Conservation (phyloP, 2,329 filamentous ascomycete genomes). For the Trichoderma koningiopsis region DNA sequence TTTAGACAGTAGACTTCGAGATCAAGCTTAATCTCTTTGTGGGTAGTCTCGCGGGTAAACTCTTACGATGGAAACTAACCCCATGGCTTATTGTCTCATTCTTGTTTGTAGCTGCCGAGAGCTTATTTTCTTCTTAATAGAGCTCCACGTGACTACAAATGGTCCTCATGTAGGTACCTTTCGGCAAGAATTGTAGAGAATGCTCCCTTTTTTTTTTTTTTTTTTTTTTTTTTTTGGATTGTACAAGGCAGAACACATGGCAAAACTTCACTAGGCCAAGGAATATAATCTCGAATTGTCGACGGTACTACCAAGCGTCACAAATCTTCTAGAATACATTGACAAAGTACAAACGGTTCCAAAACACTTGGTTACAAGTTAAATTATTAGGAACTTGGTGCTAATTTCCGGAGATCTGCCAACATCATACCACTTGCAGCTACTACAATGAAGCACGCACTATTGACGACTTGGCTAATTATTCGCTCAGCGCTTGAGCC, state of each 20-base stretch:
- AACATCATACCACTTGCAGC: not conserved
- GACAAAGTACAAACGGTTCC: not conserved
- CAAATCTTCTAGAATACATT: not conserved
- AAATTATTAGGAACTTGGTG: not conserved
- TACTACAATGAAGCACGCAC: not conserved
- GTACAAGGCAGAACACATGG: not conserved
- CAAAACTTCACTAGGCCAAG: not conserved
- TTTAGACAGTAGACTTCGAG: not conserved
- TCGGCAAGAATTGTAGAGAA: not conserved
- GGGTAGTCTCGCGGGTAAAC: not conserved
- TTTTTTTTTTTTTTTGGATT: not conserved
- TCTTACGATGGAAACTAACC: not conserved
- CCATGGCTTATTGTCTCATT: not conserved
- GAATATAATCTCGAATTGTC: not conserved
- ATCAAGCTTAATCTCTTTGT: not conserved
- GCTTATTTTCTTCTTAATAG: not conserved
- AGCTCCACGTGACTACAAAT: not conserved
- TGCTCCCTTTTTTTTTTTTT: no score
- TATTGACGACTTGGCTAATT: not conserved
- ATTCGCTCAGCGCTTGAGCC: not conserved
- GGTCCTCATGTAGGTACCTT: rapidly evolving
- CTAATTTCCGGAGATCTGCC: not conserved
- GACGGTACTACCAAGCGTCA: not conserved
- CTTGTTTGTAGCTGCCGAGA: not conserved
- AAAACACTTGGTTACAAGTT: not conserved